Evolutionary conservation across 1,284 basidiomycete species (phyloP), one percentile per base, ranked within the genome.

Genomic region (Laetiporus sulphureus): DNA sequence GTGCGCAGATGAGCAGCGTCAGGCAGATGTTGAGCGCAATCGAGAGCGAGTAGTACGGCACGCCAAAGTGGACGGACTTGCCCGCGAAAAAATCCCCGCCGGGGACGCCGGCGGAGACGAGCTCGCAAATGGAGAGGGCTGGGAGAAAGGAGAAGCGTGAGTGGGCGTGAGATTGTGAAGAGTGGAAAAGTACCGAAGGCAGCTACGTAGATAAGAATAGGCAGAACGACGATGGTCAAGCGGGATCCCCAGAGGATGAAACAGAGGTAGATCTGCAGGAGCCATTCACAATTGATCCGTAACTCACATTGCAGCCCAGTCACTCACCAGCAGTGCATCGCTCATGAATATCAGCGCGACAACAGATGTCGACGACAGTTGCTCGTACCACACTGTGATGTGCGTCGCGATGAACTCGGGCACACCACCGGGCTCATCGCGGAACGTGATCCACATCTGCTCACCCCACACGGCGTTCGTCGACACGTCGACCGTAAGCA

Each of bases 331-430:
- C 8, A 50, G 36, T 16, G 40, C 46, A 21, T 50, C 38, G 31
- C 40, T 47, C 24, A 46, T 34, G 2, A 48, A 36, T 31, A 47
- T 47, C 12, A 50, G 45, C 10, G 44, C 45, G 36, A 50, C 43
- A 13, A 41, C 45, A 5, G 51, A 41, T 6, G 48, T 41, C 5
- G 51, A 48, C 8, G 48, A 49, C 16, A 53, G 38, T 2, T 49
- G 50, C 38, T 53, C 47, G 29, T 53, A 53, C 51, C 51, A 53
- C 10, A 53, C 51, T 27, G 47, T 41, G 16, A 39, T 45, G 30
- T 45, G 43, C 38, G 40, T 42, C 30, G 6, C 29, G 21, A 53
- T 39, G 24, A 47, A 53, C 19, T 39, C 41, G 15, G 42, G 40
- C 30, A 29, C 32, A 2, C 51, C 51, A 0, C 49, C 47, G 0